These are phyloP conservation scores for Cryptococcus sp. DNA, from an alignment of 1,284 basidiomycete species.

Conservation along the genomic window DNA sequence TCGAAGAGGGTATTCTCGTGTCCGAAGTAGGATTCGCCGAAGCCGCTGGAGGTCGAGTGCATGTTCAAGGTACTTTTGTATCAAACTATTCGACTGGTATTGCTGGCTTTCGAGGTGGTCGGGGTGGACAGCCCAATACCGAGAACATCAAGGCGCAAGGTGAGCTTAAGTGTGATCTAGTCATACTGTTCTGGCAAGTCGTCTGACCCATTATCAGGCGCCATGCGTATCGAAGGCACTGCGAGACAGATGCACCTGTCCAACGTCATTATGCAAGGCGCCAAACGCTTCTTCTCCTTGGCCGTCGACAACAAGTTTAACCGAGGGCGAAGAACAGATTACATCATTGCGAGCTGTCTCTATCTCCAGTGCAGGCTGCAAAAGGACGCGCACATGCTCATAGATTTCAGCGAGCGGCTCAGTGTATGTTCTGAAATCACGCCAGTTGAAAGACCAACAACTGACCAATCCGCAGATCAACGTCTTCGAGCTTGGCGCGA, in stretches of 20 bases:
- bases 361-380: constrained; percentile 93
- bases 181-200: neutral
- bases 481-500: constrained; percentile 95
- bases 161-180: constrained; percentile 14
- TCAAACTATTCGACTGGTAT: constrained; percentile 70
- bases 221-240: constrained; percentile 76
- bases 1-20: constrained; percentile 93
- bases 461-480: constrained; percentile 68
- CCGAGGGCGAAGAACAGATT: constrained; percentile 85
- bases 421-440: constrained; percentile 60
- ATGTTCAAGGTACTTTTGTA: constrained; percentile 95
- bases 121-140: constrained; percentile 26
- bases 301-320: constrained; percentile 93
- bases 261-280: constrained; percentile 75
- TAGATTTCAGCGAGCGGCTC: constrained; percentile 92
- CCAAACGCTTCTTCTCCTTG: constrained; percentile 86
- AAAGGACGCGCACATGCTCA: constrained; percentile 90
- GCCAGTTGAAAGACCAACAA: too few species aligned
- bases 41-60: constrained; percentile 84
- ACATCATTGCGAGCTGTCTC: constrained; percentile 92
- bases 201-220: constrained; percentile 61
- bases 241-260: constrained; percentile 75
- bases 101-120: constrained; percentile 32
- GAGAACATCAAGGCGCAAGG: constrained; percentile 45
- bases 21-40: constrained; percentile 93